phyloP scores from a whole-genome alignment of 768 basidiomycete species.

The Podaxis mareebaensis region DNA sequence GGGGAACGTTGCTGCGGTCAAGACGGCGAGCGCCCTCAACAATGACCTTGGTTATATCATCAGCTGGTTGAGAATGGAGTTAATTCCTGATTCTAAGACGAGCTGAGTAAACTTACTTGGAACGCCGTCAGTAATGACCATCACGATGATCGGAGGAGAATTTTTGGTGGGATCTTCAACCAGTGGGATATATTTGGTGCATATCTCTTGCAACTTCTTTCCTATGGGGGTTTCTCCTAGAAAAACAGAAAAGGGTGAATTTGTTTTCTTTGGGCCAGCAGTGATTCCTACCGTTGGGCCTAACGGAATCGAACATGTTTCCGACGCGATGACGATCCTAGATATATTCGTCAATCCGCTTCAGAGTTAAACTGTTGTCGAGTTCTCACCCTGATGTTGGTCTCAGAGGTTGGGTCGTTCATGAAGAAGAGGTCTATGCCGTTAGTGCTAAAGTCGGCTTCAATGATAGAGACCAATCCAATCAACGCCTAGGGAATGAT shows the following conservation, averaged over 20 bases:
- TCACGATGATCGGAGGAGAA: conserved; percentile 10
- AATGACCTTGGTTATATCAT: conserved; percentile 4
- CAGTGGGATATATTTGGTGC: conserved; percentile 21
- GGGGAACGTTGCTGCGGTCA: conserved; percentile 8
- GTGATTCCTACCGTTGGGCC: conserved; percentile 16
- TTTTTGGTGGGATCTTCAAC: conserved; percentile 16
- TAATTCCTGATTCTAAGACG: not conserved
- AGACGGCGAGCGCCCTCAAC: conserved; percentile 12
- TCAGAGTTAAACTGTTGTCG: not conserved
- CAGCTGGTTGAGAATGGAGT: not conserved
- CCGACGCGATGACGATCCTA: conserved; percentile 17
- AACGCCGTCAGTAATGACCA: conserved; percentile 16
- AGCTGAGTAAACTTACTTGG: conserved; percentile 3
- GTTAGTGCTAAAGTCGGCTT: conserved; percentile 4
- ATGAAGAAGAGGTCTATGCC: conserved; percentile 16
- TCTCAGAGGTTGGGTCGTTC: conserved; percentile 11
- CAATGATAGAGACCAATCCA: conserved; percentile 13
- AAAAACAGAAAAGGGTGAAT: not conserved
- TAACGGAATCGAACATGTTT: conserved; percentile 18
- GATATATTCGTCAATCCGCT: not conserved
- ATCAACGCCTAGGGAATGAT: conserved; percentile 5
- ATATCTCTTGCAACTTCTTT: conserved; percentile 17
- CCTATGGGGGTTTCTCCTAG: conserved; percentile 22
- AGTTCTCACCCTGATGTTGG: conserved; percentile 7
- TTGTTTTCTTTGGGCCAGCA: not conserved